Evolutionary conservation across 192 early-diverging fungal species (phyloP).

Genomic region (Cladochytrium replicatum): DNA sequence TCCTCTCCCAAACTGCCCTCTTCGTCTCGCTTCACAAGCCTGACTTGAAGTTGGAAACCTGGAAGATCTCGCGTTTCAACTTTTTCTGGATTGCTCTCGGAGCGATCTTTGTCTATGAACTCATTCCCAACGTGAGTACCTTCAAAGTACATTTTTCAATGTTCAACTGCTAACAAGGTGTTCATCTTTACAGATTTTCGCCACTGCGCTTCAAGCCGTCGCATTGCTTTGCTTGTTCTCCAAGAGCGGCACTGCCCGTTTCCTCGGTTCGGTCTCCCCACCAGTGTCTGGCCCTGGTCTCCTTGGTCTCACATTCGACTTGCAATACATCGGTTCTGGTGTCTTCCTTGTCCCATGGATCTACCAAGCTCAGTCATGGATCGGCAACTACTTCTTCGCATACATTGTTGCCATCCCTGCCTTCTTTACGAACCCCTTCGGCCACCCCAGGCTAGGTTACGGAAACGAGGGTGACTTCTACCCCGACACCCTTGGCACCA

Average conservation of each 20-base stretch:
- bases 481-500: no score
- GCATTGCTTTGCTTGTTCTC: conserved; percentile 27
- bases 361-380: background rate
- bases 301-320: conserved; percentile 48
- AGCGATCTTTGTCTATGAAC: conserved; percentile 43
- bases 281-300: conserved; percentile 52
- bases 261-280: conserved; percentile 8
- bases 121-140: conserved; percentile 51
- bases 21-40: conserved; percentile 67
- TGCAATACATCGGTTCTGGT: conserved; percentile 27
- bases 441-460: no score
- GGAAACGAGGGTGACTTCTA: no score
- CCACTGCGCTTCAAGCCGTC: conserved; percentile 30
- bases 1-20: conserved; percentile 63
- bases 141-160: no score
- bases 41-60: no score
- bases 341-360: no score
- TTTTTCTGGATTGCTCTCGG: conserved; percentile 50
- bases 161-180: no score
- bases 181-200: no score
- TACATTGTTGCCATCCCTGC: background rate
- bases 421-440: conserved; percentile 1
- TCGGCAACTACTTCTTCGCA: conserved; percentile 1
- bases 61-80: conserved; percentile 34
- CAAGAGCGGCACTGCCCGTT: background rate